Evolutionary conservation across 495 filamentous ascomycete species (phyloP).

Genomic region (Penicillium subrubescens): DNA sequence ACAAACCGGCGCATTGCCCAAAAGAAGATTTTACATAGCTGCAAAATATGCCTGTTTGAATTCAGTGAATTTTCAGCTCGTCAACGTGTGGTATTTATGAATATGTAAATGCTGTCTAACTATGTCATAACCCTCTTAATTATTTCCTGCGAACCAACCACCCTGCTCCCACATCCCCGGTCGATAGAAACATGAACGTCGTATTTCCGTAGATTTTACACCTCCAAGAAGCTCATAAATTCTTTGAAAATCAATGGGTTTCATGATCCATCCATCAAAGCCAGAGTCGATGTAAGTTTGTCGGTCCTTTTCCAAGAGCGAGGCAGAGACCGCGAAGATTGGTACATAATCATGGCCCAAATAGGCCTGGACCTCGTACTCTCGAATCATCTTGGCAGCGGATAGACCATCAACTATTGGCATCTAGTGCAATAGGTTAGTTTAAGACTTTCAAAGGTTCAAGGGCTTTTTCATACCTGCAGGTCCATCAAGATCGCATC

Average conservation of each 20-base stretch:
- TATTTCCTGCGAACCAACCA: constrained; percentile 61
- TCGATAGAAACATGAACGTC: constrained; percentile 55
- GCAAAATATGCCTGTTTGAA: neutral
- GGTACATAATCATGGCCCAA: constrained; percentile 57
- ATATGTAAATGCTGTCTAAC: neutral
- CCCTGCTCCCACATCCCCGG: constrained; percentile 72
- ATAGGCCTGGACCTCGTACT: constrained; percentile 55
- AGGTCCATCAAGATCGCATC: constrained; percentile 95
- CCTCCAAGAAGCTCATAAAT: constrained; percentile 62
- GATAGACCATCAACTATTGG: constrained; percentile 84
- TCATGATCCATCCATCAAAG: constrained; percentile 88
- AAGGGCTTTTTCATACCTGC: constrained; percentile 58
- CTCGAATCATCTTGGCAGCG: constrained; percentile 80
- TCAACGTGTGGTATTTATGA: neutral
- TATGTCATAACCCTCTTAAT: neutral
- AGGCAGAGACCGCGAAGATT: constrained; percentile 86
- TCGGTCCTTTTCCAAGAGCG: constrained; percentile 68
- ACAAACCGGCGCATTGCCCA: neutral
- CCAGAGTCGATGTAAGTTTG: constrained; percentile 71
- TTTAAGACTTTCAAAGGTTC: neutral
- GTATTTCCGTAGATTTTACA: constrained; percentile 50
- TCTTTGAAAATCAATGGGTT: constrained; percentile 75
- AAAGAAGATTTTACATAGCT: neutral
- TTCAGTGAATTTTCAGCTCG: no score
- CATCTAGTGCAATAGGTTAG: constrained; percentile 59